Evolutionary conservation across 768 basidiomycete species (phyloP), one percentile per base, ranked within the genome.

Genomic region (Polyporus arcularius): DNA sequence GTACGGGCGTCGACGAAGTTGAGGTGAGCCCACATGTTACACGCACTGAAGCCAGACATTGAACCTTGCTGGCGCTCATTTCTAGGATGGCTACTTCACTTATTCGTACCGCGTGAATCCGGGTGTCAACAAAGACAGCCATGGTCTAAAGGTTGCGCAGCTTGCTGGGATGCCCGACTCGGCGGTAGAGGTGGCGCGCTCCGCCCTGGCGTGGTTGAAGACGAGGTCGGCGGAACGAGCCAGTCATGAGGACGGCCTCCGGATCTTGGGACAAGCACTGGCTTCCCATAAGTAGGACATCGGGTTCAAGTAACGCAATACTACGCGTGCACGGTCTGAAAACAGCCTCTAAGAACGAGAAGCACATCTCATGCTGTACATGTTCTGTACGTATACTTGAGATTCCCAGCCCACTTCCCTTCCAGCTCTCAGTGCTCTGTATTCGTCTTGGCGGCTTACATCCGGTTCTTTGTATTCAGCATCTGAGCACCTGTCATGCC

Each of bases 41-140:
- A 21, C 30, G 31, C 38, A 46, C 12, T 21, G 6, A 31, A n/a
- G 39, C 12, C 26, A 14, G 3, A 6, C 35, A 35, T 35, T 31
- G 43, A 43, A 43, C 59, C 16, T 26, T 26, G 21, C 21, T 26
- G 21, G 21, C 21, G 21, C 2, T 26, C 21, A 26, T 26, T 2
- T 26, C 2, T 64, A 95, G 92, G 85, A 90, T 65, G 83, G 80
- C 11, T 85, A 83, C 58, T 96, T 96, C 72, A 77, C 90, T 0
- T 98, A 96, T 71, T 88, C 90, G 8, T 93, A 97, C 69, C 82
- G 82, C 35, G 74, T 98, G 42, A 77, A 79, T 48, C 88, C 89
- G 4, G 96, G 96, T 0, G 85, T 98, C 54, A 98, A 96, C 72
- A 82, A 87, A 57, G 85, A 96, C 65, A 96, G 94, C 53, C 96